Evolutionary conservation across 2,329 filamentous ascomycete genomes (phyloP), one percentile per base, ranked within the genome.

Genomic region (Conoideocrella luteorostrata): DNA sequence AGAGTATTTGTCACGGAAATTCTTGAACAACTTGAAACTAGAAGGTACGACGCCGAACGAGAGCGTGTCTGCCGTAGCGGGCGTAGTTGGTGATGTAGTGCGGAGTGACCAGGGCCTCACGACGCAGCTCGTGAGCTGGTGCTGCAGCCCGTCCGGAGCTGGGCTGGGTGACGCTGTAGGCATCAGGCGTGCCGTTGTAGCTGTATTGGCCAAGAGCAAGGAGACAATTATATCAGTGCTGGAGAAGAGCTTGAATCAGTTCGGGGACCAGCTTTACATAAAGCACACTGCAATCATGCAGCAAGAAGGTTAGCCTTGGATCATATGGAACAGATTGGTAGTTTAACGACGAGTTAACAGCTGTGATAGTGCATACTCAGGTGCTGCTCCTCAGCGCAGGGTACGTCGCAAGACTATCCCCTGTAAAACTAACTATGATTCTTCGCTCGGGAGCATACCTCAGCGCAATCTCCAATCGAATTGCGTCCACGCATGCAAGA

Each of bases 201-300:
- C 77, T 21, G 72, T 73, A 7, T 59, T 87, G 17, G 69, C 73
- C 10, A 62, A 72, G 30, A 69, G 74, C 37, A 74, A 66, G 47
- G 70, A 71, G 1, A 65, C 64, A 17, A 64, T 88, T 2, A 65
- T 72, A 5, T 67, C 60, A 0, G 67, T 86, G 28, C 60, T 91
- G 44, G 80, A 89, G 54, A 87, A 80, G 56, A 78, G 74, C 39
- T 67, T 95, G 39, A 70, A 70, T 30, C 78, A 84, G 39, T 95
- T 97, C 61, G 87, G 88, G 1, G 90, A 96, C 54, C 80, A 85
- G 39, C 69, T 97, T 10, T 95, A 89, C 56, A 88, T 97, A 53
- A 86, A 80, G 46, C 89, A 97, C 62, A 79, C 85, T 0, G 83
- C 90, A 5, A 78, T 86, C n/a, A 59, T 93, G 30, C 86, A 90